Base-by-base conservation (phyloP, 2,329 filamentous ascomycete genomes). In the Verticillium nubilum region DNA sequence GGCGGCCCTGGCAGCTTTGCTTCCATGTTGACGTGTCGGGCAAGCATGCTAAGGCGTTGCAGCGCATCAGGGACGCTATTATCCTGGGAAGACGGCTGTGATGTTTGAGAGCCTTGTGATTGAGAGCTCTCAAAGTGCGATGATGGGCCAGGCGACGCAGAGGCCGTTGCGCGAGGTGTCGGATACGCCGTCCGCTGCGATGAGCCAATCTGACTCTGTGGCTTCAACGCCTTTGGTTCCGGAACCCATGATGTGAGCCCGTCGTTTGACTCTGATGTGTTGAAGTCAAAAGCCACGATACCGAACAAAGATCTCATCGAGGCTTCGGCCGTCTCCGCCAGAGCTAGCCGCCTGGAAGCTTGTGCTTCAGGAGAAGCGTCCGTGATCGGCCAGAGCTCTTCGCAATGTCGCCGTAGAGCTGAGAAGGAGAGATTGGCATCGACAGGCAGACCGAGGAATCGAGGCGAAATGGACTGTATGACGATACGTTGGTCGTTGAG, bases 41-140 rank as follows among this genome's bases (percentile, higher is more conserved):
- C 59, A 47, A 64, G 62, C 58, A 62, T 59, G 58, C 62, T 63
- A 5, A 64, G 58, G 47, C 62, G 62, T n/a, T 63, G 59, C 17
- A 64, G 61, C 9, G 61, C 62, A 12, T 54, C 37, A 5, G 57
- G 56, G 19, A 57, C 33, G 29, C 35, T 10, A 9, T 4, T 10
- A 9, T 56, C 54, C 33, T 56, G 35, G 4, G 56, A 50, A 9
- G 37, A 15, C 2, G 37, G 26, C n/a, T 42, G 56, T 9, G 56
- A 57, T 27, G 42, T 28, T 19, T 56, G 54, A 26, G 54, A 56
- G 33, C 33, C 28, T 2, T 31, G 23, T 2, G 23, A 19, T 3
- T 37, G 54, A 3, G 54, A 56, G 33, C 42, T 47, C 42, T 35
- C 37, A 5, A 37, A 58, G 4, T 54, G 52, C 6, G 60, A 61